Evolutionary conservation across 179 eudicot species (phyloP), one percentile per base, ranked within the genome.

Genomic region (Camellia oleifera): DNA sequence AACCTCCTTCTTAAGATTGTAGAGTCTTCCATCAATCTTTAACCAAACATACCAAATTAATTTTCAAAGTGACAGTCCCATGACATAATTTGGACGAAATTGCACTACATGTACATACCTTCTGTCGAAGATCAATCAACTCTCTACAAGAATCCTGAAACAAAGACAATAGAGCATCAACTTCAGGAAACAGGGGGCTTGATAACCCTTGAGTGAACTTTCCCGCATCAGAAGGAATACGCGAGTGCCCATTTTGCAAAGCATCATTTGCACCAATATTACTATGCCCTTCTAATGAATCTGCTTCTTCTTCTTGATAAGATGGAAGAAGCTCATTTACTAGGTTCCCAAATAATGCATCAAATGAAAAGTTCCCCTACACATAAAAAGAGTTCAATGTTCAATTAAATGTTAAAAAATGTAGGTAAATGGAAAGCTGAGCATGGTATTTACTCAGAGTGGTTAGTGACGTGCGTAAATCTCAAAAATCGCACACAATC

Each of bases 281-380:
- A 54, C 87, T 75, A 79, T 91, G 92, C 40, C 96, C 96, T 60
- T 94, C 97, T 11, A 75, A 61, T 32, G 85, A 81, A 77, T 97
- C 97, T 23, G 81, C 78, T 48, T 89, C 97, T 52, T 23, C 26
- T 23, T 92, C 98, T 80, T 87, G 89, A 79, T 85, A 94, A 18
- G 94, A 90, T 11, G 99, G 97, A 78, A 97, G 87, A 74, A 94
- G 82, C 80, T 91, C 93, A 81, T 94, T 93, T 66, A 97, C 98
- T 84, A 94, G 83, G 84, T 90, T 94, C 72, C 98, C 98, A 84
- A 97, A 97, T 84, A 97, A 89, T 11, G 97, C 97, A 88, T 97
- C 99, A 85, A 97, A 97, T 54, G 99, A 97, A 81, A 97, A 97
- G 78, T 92, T 95, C 79, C 99, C 99, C 98, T 97, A 76, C 85